Conservation (phyloP, 1,284 basidiomycete genomes). For the Cryptococcus sp. region DNA sequence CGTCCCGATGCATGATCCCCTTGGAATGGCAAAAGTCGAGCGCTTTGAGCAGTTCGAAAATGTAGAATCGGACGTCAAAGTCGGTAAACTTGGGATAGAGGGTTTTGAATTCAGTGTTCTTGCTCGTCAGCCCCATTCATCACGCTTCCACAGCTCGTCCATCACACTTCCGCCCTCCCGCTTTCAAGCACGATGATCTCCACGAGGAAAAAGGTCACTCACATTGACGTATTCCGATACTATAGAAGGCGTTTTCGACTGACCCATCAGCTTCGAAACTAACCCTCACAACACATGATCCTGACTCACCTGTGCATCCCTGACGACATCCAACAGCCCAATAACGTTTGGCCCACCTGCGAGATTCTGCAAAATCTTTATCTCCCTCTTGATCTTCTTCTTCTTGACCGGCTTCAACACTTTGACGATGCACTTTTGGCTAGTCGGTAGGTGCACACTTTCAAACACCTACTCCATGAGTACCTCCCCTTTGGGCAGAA, state of each 20-base stretch:
- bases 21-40: conserved; percentile 97
- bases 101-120: conserved; percentile 94
- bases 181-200: not conserved
- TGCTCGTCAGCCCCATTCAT: not conserved
- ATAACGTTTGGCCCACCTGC: conserved; percentile 89
- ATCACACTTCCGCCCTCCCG: not conserved
- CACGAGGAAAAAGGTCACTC: too few species aligned
- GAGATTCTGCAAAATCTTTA: conserved; percentile 96
- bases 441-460: conserved; percentile 86
- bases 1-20: conserved; percentile 98
- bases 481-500: not conserved
- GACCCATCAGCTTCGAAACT: conserved; percentile 20
- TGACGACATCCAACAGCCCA: conserved; percentile 85
- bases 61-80: conserved; percentile 93
- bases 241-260: conserved; percentile 91
- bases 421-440: conserved; percentile 97
- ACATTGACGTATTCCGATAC: conserved; percentile 95
- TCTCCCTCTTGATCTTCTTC: conserved; percentile 99
- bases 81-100: conserved; percentile 94
- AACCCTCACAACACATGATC: not conserved
- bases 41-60: conserved; percentile 94
- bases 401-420: conserved; percentile 99
- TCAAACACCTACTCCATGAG: conserved; percentile 77
- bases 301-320: conserved; percentile 58
- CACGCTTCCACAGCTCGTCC: not conserved